Evolutionary conservation across 345 rosid genomes (phyloP).

Genomic region (Populus ilicifolia): DNA sequence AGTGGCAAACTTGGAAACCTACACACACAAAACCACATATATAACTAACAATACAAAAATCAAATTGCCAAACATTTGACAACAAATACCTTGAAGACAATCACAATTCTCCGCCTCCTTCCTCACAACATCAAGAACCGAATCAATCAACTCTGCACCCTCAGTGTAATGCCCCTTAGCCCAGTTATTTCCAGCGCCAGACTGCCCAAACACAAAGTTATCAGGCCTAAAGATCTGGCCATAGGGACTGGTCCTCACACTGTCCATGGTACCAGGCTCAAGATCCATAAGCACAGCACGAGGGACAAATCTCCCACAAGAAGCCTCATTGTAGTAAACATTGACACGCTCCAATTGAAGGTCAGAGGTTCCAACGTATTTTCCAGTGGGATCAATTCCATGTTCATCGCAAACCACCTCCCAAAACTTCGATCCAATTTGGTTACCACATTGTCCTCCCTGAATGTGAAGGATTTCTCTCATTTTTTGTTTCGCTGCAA

Average conservation of each 20-base stretch:
- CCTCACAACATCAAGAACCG: slow-evolving; percentile 27
- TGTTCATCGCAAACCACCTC: slow-evolving; percentile 28
- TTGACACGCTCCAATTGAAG: slow-evolving; percentile 26
- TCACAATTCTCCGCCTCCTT: slow-evolving; percentile 32
- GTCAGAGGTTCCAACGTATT: slow-evolving; percentile 22
- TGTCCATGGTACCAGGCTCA: slow-evolving; percentile 33
- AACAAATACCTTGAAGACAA: slow-evolving; percentile 22
- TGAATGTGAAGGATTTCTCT: slow-evolving; percentile 30
- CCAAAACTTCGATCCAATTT: slow-evolving; percentile 26
- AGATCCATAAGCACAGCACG: slow-evolving; percentile 31
- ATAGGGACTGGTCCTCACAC: slow-evolving; percentile 27
- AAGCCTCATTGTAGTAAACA: slow-evolving; percentile 26
- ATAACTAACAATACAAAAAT: background rate
- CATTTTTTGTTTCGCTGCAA: slow-evolving; percentile 2
- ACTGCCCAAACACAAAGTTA: slow-evolving; percentile 29
- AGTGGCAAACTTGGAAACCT: slow-evolving; percentile 32
- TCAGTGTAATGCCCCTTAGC: slow-evolving; percentile 29
- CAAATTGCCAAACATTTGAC: background rate
- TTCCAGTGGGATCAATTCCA: slow-evolving; percentile 27
- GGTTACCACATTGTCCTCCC: slow-evolving; percentile 30
- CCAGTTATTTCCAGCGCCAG: slow-evolving; percentile 33
- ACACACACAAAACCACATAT: background rate
- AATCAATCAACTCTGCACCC: slow-evolving; percentile 28
- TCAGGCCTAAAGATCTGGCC: slow-evolving; percentile 28
- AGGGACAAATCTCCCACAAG: slow-evolving; percentile 23